Conservation (phyloP, 306 rosid genomes). For the Vigna nakashimae region DNA sequence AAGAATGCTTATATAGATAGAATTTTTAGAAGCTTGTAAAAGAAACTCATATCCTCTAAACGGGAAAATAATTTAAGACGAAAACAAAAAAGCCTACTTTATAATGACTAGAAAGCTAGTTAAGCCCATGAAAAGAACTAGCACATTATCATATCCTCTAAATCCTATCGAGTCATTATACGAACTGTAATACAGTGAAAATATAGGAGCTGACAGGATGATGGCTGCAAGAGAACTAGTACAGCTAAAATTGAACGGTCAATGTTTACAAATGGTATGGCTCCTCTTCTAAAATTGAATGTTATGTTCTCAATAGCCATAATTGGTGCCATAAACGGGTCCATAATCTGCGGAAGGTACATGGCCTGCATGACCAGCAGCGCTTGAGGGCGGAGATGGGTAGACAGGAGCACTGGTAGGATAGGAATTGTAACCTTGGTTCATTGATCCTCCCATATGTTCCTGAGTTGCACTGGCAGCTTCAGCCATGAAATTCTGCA, state of each 20-base stretch:
- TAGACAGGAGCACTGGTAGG: constrained; percentile 56
- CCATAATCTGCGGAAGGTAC: constrained; percentile 61
- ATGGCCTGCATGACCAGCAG: constrained; percentile 54
- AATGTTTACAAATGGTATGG: constrained; percentile 37
- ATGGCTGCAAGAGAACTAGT: neutral
- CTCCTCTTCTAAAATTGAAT: constrained; percentile 40
- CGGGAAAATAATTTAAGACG: neutral
- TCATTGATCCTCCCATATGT: constrained; percentile 52
- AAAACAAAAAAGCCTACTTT: neutral
- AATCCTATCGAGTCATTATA: constrained; percentile 33
- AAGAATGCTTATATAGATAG: too few relatives aligned
- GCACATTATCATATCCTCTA: constrained; percentile 29
- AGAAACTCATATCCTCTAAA: too few relatives aligned
- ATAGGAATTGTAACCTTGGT: constrained; percentile 59
- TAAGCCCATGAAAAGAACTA: neutral
- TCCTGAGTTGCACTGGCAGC: constrained; percentile 63
- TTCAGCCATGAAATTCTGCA: constrained; percentile 71
- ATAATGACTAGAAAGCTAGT: neutral
- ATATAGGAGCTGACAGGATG: neutral
- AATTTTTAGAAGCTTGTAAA: too few relatives aligned
- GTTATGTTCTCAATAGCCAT: constrained; percentile 52
- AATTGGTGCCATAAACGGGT: constrained; percentile 59
- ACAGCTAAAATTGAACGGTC: constrained; percentile 8
- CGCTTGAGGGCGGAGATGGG: constrained; percentile 53
- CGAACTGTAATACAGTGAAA: constrained; percentile 38